Base-by-base conservation (phyloP, 306 rosid species). In the Gynostemma pentaphyllum region DNA sequence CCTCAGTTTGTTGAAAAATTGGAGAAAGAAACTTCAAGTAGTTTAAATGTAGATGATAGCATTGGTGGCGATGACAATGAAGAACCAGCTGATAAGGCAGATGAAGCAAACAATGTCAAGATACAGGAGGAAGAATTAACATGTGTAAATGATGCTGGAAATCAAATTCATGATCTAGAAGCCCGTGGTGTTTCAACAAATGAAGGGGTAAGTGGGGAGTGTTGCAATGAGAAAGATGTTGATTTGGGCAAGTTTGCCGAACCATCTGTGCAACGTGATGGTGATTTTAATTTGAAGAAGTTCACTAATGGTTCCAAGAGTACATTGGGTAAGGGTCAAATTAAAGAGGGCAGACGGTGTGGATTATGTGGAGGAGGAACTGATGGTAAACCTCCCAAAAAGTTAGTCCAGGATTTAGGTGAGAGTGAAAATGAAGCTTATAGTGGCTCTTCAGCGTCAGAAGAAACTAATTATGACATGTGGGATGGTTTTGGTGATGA, bases 401-500 rank as follows among this genome's bases (percentile, higher is more conserved):
- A 73, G 74, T 79, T 82, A 63, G 78, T 59, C 65, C 96, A 74
- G 44, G 96, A 84, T 66, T 73, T 71, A 0, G 95, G 94, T 65
- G 95, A 86, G 54, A 84, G 95, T 80, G 98, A 81, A 39, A 78
- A 88, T 72, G 98, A 92, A 78, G 81, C 83, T 63, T 88, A 74
- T 34, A 71, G 95, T 23, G 96, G 96, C 24, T 79, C 94, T 22
- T 92, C 95, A 28, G 83, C 87, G 69, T 81, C 95, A 14, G 96
- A 92, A 68, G 89, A 84, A 68, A 83, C 81, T 62, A 84, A 83
- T 68, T 92, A 88, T 66, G 95, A 92, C 78, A 70, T 80, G 37
- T 92, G 96, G 95, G 98, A 92, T 70, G 98, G 98, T 55, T 92
- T 92, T 69, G 96, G 88, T 23, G 90, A 88, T 62, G 98, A 86